Percentiles rank a stretch among this genome's conserved stretches.
Evolutionary conservation across 805 yeast species (phyloP).

Genomic region (Clavispora santaluciae): DNA sequence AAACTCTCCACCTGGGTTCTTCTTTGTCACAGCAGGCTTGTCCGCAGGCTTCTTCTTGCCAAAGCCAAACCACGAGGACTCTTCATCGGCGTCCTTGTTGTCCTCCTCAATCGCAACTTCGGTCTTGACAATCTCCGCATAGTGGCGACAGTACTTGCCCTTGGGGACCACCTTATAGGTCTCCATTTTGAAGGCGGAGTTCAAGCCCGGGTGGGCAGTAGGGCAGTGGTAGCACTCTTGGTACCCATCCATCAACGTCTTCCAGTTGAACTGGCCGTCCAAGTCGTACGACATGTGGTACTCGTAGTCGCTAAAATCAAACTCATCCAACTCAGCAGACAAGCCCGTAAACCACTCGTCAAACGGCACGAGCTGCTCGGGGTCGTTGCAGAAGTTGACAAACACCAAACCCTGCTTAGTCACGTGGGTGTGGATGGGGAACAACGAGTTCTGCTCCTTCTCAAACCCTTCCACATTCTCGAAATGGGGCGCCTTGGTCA

Average conservation of each 20-base stretch:
- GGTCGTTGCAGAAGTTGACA: conserved; percentile 44
- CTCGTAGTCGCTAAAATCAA: conserved; percentile 56
- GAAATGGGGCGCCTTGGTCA: conserved; percentile 60
- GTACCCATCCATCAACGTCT: conserved; percentile 63
- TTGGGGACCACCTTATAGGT: conserved; percentile 63
- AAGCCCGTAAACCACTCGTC: conserved; percentile 51
- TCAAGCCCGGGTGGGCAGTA: conserved; percentile 60
- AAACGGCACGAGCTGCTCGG: conserved; percentile 44
- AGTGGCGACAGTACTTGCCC: conserved; percentile 56
- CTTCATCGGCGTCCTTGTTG: conserved; percentile 28
- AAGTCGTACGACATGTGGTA: conserved; percentile 62
- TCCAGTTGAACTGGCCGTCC: conserved; percentile 63
- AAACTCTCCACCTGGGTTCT: conserved; percentile 56
- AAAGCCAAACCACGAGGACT: conserved; percentile 50
- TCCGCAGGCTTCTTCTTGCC: conserved; percentile 28
- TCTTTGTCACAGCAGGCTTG: conserved; percentile 24
- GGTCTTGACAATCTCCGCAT: conserved; percentile 46
- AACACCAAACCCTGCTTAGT: conserved; percentile 55
- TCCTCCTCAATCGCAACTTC: conserved; percentile 18
- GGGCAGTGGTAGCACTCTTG: conserved; percentile 69
- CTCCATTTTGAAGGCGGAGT: conserved; percentile 54
- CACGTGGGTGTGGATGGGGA: conserved; percentile 49
- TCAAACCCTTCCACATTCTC: conserved; percentile 55
- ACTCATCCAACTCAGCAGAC: conserved; percentile 49
- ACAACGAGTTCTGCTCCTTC: conserved; percentile 51